Base-by-base conservation (phyloP, 2,329 filamentous ascomycete genomes). In the Fonsecaea pugnacius region DNA sequence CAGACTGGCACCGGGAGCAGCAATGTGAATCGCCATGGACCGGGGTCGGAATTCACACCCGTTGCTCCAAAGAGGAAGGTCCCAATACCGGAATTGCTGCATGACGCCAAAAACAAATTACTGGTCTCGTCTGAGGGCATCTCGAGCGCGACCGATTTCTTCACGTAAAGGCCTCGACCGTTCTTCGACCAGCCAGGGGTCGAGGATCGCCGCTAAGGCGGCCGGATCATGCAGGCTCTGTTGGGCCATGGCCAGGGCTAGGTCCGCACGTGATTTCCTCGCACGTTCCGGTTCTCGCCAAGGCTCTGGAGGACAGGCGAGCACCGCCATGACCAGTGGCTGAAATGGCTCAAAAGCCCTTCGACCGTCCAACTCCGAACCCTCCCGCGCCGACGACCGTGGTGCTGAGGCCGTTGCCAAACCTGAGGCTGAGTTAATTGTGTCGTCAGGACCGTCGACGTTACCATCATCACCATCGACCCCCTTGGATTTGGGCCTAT, bases 101-200 rank as follows among this genome's bases (percentile, higher is more conserved):
- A 30, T 48, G 36, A 43, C 32, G 12, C 24, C 24, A 58, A 32
- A 30, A 38, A 12, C 6, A 35, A 21, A 58, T 32, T 38, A 51
- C n/a, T 30, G 32, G 27, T 59, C 16, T 21, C 43, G 21, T 35
- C 52, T 30, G n/a, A 46, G 27, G 52, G 57, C 50, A 61, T 61
- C 51, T 16, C 64, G 58, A 43, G 64, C 66, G 24, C 58, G 64
- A 35, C 62, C 55, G 30, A 71, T 65, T 21, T 64, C 63, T 56
- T 70, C 63, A 58, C 70, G 68, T 62, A 71, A 63, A 54, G 73
- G 70, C 33, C 71, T 74, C 56, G 78, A 79, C 72, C 79, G 70
- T 68, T 81, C 79, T 48, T 68, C 68, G 18, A 71, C 69, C 53
- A 74, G 71, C 79, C 79, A 81, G 27, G 60, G 56, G 58, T 69